Evolutionary conservation across 2,329 filamentous ascomycete genomes (phyloP), one percentile per base, ranked within the genome.

Genomic region (Coleophoma eucalyptorum): DNA sequence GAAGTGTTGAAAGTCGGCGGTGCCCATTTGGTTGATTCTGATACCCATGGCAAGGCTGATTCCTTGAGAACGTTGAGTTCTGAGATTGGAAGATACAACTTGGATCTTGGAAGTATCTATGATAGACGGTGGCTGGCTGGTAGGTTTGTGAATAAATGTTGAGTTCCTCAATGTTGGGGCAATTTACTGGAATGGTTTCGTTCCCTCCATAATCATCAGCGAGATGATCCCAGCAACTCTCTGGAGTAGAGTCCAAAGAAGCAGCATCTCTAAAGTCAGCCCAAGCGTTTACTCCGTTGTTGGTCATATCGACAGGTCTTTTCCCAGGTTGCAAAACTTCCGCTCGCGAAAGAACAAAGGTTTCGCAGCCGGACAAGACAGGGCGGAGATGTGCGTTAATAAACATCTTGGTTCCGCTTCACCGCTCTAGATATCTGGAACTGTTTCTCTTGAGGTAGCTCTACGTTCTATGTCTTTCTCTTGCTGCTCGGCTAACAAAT

Each of bases 261-360:
- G 48, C 55, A 49, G 54, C 58, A 50, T 58, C 50, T 49, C 53
- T 51, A 47, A 48, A 56, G 35, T 56, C 43, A 55, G 55, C 56
- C 62, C 61, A 66, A 50, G 59, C 56, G 47, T 62, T 60, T 35
- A 55, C 37, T 33, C 62, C 55, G 58, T 62, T 62, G 46, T 62
- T 61, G 51, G 55, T 55, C 62, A 65, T 65, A 35, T 64, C 55
- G 50, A 59, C 48, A 58, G 62, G 53, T 48, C 19, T 18, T 43
- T 31, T 13, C 31, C 51, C 55, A 58, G 54, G 55, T 56, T 62
- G 55, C 50, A 58, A 46, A 35, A 51, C 42, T 20, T 60, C 54
- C 49, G 50, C 38, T 58, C 52, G 54, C 33, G 58, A 50, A 49
- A 55, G 48, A 46, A 64, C 57, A 62, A 64, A 60, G 58, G 50